A percentile compares a stretch with the other conserved stretches of the same genome.
Conservation (phyloP, 495 filamentous ascomycete species). For the Hypomontagnella submonticulosa region DNA sequence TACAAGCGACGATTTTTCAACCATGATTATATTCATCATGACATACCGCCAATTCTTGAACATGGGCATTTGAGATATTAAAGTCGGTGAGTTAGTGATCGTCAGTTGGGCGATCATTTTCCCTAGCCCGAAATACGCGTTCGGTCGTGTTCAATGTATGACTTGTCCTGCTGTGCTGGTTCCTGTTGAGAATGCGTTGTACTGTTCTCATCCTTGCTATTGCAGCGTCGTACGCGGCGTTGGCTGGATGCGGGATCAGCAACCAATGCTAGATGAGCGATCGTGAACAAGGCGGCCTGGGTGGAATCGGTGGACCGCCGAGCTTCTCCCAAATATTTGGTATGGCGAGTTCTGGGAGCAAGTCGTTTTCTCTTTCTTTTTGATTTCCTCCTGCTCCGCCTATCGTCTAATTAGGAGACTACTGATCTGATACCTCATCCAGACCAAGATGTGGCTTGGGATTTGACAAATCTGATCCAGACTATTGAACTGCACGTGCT, state of each 20-base stretch:
- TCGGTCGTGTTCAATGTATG: slow-evolving; percentile 28
- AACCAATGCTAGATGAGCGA: slow-evolving; percentile 44
- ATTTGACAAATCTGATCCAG: slow-evolving; percentile 30
- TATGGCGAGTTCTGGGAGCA: slow-evolving; percentile 15
- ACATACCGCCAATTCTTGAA: slow-evolving; percentile 5
- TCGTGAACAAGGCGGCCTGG: slow-evolving; percentile 34
- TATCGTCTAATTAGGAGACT: slow-evolving; percentile 1
- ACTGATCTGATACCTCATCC: slow-evolving; percentile 28
- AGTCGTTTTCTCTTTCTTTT: slow-evolving; percentile 10
- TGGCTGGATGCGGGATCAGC: slow-evolving; percentile 43
- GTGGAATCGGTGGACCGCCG: slow-evolving; percentile 21
- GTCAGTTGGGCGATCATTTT: slow-evolving; percentile 25
- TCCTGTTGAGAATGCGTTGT: slow-evolving; percentile 33
- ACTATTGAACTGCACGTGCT: slow-evolving; percentile 40
- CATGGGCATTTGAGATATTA: slow-evolving; percentile 15
- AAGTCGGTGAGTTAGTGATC: slow-evolving; percentile 37
- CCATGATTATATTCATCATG: not conserved
- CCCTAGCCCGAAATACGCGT: slow-evolving; percentile 26
- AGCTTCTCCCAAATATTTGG: slow-evolving; percentile 9
- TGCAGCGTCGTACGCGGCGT: slow-evolving; percentile 40
- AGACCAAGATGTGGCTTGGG: slow-evolving; percentile 19
- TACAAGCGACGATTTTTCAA: not conserved
- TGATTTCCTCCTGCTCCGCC: not conserved
- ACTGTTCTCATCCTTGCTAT: slow-evolving; percentile 32
- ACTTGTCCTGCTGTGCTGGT: slow-evolving; percentile 39